Conservation (phyloP, 1,284 basidiomycete species). For the Exobasidium rhododendri region DNA sequence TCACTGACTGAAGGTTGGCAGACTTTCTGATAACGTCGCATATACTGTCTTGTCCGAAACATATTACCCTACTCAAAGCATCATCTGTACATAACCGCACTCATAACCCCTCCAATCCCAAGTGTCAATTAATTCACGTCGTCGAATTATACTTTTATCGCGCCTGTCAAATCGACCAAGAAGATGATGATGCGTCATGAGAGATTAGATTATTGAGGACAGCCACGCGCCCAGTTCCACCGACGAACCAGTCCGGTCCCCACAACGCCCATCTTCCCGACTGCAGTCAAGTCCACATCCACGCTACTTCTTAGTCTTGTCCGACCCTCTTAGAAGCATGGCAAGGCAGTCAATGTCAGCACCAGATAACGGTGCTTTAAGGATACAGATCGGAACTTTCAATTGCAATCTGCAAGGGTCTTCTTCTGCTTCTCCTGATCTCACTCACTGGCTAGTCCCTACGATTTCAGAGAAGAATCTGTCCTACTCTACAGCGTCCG, state of each 20-base stretch:
- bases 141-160: too few relatives aligned
- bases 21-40: too few relatives aligned
- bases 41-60: too few relatives aligned
- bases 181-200: too few relatives aligned
- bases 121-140: too few relatives aligned
- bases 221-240: too few relatives aligned
- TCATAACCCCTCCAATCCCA: too few relatives aligned
- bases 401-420: slow-evolving; percentile 76
- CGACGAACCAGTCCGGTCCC: neutral
- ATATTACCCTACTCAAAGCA: too few relatives aligned
- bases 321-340: neutral
- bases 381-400: slow-evolving; percentile 78
- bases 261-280: neutral
- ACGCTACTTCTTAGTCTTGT: neutral
- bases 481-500: slow-evolving; percentile 21
- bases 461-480: slow-evolving; percentile 37
- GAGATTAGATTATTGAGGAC: too few relatives aligned
- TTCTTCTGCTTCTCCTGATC: slow-evolving; percentile 51
- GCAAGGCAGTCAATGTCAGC: slow-evolving; percentile 1
- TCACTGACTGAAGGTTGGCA: too few relatives aligned
- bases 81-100: too few relatives aligned
- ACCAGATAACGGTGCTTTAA: slow-evolving; percentile 15
- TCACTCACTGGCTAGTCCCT: slow-evolving; percentile 52
- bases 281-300: neutral
- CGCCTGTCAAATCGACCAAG: too few relatives aligned